Percentiles rank a stretch among this genome's conserved stretches.
phyloP scores from a whole-genome alignment of 2,329 filamentous ascomycete genomes.

The Xylariaceae sp. region DNA sequence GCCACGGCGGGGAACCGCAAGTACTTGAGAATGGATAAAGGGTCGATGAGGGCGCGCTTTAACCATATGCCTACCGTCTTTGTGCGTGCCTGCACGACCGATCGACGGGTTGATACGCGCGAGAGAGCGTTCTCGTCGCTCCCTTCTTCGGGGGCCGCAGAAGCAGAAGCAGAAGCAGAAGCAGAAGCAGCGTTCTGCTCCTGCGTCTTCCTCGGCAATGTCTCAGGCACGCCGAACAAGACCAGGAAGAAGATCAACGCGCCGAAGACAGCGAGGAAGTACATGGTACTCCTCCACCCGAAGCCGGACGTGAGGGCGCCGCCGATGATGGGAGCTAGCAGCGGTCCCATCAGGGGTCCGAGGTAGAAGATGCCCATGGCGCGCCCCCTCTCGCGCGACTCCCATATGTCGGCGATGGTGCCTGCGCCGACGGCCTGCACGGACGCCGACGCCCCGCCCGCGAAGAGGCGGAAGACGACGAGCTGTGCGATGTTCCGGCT shows the following conservation, averaged over 20 bases:
- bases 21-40: conserved; percentile 63
- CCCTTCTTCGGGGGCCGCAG: conserved; percentile 1
- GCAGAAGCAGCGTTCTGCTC: conserved; percentile 2
- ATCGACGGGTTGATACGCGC: conserved; percentile 57
- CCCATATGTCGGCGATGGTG: conserved; percentile 78
- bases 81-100: conserved; percentile 53
- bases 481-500: conserved; percentile 69
- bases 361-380: conserved; percentile 85
- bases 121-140: conserved; percentile 23
- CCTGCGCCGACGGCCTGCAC: conserved; percentile 81
- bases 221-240: conserved; percentile 60
- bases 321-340: conserved; percentile 72
- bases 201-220: conserved; percentile 40
- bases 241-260: conserved; percentile 50
- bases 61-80: conserved; percentile 47
- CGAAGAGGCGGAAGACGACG: conserved; percentile 67
- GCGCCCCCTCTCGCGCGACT: conserved; percentile 61
- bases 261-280: conserved; percentile 70
- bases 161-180: too few relatives aligned
- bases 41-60: conserved; percentile 64
- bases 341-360: conserved; percentile 68
- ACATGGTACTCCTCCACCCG: conserved; percentile 72
- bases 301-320: conserved; percentile 63
- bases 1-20: conserved; percentile 70
- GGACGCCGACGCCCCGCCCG: conserved; percentile 71